These are phyloP conservation scores for Geotrichum carabidarum DNA, from an alignment of 1,139 yeast genomes.

Conservation along the genomic window DNA sequence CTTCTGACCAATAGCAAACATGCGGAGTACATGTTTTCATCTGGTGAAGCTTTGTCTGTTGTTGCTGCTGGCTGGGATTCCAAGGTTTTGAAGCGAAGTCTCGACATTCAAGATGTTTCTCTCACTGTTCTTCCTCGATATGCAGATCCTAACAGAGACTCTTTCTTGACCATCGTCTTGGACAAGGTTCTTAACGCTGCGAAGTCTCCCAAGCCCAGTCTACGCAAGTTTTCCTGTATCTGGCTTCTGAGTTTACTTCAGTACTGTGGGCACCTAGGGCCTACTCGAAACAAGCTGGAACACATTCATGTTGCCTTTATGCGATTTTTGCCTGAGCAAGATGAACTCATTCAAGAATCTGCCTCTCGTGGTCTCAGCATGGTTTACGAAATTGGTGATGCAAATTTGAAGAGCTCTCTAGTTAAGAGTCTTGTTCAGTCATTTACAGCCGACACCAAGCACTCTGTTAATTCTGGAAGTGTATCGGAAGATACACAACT, in stretches of 20 bases:
- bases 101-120: constrained; percentile 44
- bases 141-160: constrained; percentile 5
- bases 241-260: constrained; percentile 82
- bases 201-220: constrained; percentile 61
- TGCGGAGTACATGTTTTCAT: constrained; percentile 65
- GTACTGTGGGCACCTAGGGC: constrained; percentile 53
- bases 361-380: constrained; percentile 86
- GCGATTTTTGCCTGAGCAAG: constrained; percentile 70
- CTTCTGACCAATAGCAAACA: constrained; percentile 66
- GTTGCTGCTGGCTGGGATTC: constrained; percentile 76
- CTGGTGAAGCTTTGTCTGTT: constrained; percentile 79
- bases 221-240: constrained; percentile 72
- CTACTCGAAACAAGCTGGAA: constrained; percentile 44
- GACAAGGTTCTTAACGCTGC: constrained; percentile 50
- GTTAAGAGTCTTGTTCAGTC: constrained; percentile 72
- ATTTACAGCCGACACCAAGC: constrained; percentile 61
- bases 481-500: constrained; percentile 76
- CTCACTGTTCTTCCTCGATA: constrained; percentile 12
- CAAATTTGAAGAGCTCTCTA: constrained; percentile 62
- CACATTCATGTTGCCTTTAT: constrained; percentile 66
- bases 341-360: constrained; percentile 82
- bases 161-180: constrained; percentile 38
- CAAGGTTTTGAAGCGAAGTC: constrained; percentile 45
- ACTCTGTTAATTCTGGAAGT: constrained; percentile 60
- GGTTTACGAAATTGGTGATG: constrained; percentile 72